phyloP scores from a whole-genome alignment of 495 filamentous ascomycete species.

The Amphirosellinia nigrospora region DNA sequence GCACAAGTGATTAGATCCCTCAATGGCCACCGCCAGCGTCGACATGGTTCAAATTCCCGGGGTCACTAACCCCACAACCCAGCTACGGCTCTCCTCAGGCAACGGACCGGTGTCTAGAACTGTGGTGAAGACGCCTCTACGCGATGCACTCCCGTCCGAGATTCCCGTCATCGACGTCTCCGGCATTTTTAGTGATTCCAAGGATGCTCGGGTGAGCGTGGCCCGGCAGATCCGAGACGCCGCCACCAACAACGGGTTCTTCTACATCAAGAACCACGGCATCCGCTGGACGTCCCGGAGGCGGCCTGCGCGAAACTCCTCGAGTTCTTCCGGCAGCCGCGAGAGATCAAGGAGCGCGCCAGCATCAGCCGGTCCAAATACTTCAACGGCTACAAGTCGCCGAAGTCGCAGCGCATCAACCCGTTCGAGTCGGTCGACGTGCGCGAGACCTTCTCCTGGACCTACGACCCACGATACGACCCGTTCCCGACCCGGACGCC shows the following conservation, averaged over 20 bases:
- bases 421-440: slow-evolving; percentile 40
- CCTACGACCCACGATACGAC: slow-evolving; percentile 55
- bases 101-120: slow-evolving; percentile 48
- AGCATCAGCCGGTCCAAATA: slow-evolving; percentile 30
- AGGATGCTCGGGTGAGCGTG: slow-evolving; percentile 41
- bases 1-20: background rate
- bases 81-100: slow-evolving; percentile 47
- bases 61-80: slow-evolving; percentile 25
- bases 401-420: slow-evolving; percentile 38
- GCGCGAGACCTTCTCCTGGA: slow-evolving; percentile 50
- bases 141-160: slow-evolving; percentile 54
- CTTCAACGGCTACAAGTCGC: slow-evolving; percentile 35
- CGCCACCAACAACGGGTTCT: slow-evolving; percentile 53
- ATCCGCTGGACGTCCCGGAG: slow-evolving; percentile 49
- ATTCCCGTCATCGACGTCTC: slow-evolving; percentile 57
- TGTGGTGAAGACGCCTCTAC: slow-evolving; percentile 44
- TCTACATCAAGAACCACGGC: slow-evolving; percentile 60
- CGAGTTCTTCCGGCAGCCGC: slow-evolving; percentile 54
- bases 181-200: slow-evolving; percentile 42
- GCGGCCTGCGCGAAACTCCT: slow-evolving; percentile 36
- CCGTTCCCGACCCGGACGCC: slow-evolving; percentile 40
- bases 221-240: slow-evolving; percentile 49
- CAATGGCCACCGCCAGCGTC: slow-evolving; percentile 18
- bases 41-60: background rate
- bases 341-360: slow-evolving; percentile 48